These are phyloP conservation scores for Triticum dicoccoides DNA, from an alignment of 176 grass and related monocot species.

Conservation along the genomic window DNA sequence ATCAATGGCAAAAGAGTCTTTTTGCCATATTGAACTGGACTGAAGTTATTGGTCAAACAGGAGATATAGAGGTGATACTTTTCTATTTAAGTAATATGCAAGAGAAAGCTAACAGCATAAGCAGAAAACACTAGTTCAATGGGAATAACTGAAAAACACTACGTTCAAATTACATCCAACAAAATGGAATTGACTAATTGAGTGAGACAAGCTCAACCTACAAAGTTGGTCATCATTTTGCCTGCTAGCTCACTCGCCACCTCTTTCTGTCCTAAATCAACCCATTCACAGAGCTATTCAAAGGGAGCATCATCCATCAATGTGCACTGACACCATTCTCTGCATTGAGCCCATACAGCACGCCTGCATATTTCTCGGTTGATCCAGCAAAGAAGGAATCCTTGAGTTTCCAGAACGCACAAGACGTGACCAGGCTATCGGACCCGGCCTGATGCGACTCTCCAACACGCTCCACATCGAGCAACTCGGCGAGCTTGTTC, in stretches of 20 bases:
- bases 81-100: neutral
- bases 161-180: slow-evolving; percentile 21
- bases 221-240: neutral
- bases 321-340: slow-evolving; percentile 81
- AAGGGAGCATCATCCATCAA: slow-evolving; percentile 47
- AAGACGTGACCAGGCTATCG: slow-evolving; percentile 82
- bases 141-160: slow-evolving; percentile 19
- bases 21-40: neutral
- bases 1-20: neutral
- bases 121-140: slow-evolving; percentile 27
- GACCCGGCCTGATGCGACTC: slow-evolving; percentile 94
- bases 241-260: slow-evolving; percentile 16
- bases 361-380: slow-evolving; percentile 92
- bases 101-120: slow-evolving; percentile 8
- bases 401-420: slow-evolving; percentile 83
- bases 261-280: slow-evolving; percentile 33
- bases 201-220: slow-evolving; percentile 35
- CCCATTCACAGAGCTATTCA: slow-evolving; percentile 50
- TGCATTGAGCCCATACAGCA: slow-evolving; percentile 80
- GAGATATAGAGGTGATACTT: neutral
- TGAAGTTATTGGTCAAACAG: neutral
- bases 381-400: slow-evolving; percentile 77
- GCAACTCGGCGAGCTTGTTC: slow-evolving; percentile 88
- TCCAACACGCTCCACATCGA: slow-evolving; percentile 91
- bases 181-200: slow-evolving; percentile 9